Percentiles rank a stretch among this genome's conserved stretches.
Conservation (phyloP, 192 early-diverging fungal genomes). For the Allomyces macrogynus region DNA sequence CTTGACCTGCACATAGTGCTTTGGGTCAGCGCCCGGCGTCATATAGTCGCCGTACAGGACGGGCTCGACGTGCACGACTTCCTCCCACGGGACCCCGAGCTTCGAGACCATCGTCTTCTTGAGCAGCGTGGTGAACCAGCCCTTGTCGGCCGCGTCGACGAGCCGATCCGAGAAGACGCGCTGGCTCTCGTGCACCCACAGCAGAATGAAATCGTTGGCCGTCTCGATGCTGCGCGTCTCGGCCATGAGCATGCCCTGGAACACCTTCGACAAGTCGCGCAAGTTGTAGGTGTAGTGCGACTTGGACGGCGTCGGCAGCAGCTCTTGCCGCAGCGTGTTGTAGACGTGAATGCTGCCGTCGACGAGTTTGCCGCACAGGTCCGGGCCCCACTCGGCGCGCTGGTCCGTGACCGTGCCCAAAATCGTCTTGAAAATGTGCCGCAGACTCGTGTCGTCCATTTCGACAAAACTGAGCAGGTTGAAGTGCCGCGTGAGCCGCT, state of each 20-base stretch:
- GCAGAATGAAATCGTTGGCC: conserved; percentile 69
- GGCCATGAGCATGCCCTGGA: conserved; percentile 89
- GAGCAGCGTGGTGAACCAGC: conserved; percentile 77
- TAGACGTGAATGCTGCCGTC: conserved; percentile 93
- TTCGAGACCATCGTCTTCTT: conserved; percentile 59
- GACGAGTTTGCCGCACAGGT: conserved; percentile 58
- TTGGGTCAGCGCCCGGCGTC: conserved; percentile 17
- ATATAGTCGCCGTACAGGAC: conserved; percentile 89
- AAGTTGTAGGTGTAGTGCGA: conserved; percentile 98
- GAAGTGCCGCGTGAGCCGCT: conserved; percentile 88
- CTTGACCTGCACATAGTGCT: conserved; percentile 72
- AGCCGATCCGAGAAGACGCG: conserved; percentile 97
- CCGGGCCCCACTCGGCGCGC: conserved; percentile 58
- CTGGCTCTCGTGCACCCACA: conserved; percentile 96
- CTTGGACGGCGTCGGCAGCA: conserved; percentile 91
- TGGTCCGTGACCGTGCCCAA: conserved; percentile 78
- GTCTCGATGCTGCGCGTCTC: conserved; percentile 52
- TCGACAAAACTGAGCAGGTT: conserved; percentile 96
- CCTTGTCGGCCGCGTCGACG: conserved; percentile 61
- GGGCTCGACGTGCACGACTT: conserved; percentile 66
- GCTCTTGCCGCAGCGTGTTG: conserved; percentile 66
- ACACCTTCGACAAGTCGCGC: conserved; percentile 96
- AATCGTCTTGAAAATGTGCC: conserved; percentile 91
- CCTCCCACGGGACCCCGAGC: conserved; percentile 61
- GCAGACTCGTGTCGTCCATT: conserved; percentile 72